Conservation (phyloP, 2,329 filamentous ascomycete species). For the Arthrinium phaeospermum region DNA sequence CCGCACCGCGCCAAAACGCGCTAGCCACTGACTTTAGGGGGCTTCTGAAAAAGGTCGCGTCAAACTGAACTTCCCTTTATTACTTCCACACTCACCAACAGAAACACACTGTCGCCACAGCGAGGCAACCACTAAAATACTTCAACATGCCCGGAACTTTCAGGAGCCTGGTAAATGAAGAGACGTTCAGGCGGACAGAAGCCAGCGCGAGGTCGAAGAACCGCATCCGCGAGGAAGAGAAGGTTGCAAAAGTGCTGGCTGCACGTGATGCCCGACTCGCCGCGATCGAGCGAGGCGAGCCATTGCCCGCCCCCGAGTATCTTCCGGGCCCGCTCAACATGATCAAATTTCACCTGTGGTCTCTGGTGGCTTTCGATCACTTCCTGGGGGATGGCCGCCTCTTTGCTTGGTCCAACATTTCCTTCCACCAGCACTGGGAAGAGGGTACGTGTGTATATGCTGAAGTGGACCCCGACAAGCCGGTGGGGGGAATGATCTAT, state of each 20-base stretch:
- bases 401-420: background rate
- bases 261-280: background rate
- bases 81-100: too few relatives aligned
- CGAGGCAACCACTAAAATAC: too few relatives aligned
- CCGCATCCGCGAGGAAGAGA: background rate
- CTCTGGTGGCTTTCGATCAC: background rate
- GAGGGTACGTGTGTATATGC: too few relatives aligned
- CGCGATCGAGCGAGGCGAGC: background rate
- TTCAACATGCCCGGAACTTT: too few relatives aligned
- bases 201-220: too few relatives aligned
- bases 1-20: too few relatives aligned
- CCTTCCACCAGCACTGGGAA: background rate
- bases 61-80: too few relatives aligned
- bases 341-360: background rate
- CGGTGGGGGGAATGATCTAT: background rate
- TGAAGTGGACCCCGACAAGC: background rate
- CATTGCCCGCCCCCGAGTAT: background rate
- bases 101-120: too few relatives aligned
- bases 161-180: too few relatives aligned
- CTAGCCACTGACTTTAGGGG: too few relatives aligned
- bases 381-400: background rate
- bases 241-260: background rate
- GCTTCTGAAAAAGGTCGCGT: too few relatives aligned
- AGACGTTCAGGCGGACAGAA: too few relatives aligned
- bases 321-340: background rate